Evolutionary conservation across 1,284 basidiomycete species (phyloP).

Genomic region (Mycocalia duriaeana): DNA sequence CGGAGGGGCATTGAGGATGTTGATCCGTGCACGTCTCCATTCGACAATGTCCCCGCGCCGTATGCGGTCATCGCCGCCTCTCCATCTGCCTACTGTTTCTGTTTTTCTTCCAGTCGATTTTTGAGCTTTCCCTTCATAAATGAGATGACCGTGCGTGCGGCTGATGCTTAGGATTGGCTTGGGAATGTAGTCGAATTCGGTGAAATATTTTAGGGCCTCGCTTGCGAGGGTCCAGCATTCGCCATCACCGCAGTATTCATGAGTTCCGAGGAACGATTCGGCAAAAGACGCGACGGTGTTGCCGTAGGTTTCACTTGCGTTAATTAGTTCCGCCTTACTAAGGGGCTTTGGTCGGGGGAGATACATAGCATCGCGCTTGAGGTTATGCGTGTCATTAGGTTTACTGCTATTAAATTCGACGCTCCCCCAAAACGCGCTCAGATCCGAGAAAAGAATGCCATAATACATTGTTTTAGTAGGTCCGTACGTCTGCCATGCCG

Average conservation of each 20-base stretch:
- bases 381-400: constrained; percentile 30
- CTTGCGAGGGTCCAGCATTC: constrained; percentile 59
- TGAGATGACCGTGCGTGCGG: constrained; percentile 52
- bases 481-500: constrained; percentile 26
- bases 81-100: constrained; percentile 44
- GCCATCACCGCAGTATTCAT: constrained; percentile 43
- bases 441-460: constrained; percentile 42
- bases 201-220: constrained; percentile 44
- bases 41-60: constrained; percentile 54
- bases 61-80: constrained; percentile 47
- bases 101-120: neutral
- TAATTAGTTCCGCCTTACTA: constrained; percentile 28
- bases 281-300: constrained; percentile 45
- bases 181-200: constrained; percentile 38
- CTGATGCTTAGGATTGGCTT: constrained; percentile 43
- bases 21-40: constrained; percentile 40
- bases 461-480: constrained; percentile 27
- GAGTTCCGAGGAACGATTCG: constrained; percentile 38
- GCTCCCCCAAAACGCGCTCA: constrained; percentile 44
- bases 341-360: constrained; percentile 34
- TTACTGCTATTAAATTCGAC: constrained; percentile 32
- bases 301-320: constrained; percentile 45
- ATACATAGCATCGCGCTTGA: constrained; percentile 34
- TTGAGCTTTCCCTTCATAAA: constrained; percentile 40
- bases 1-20: constrained; percentile 14